A percentile compares a stretch with the other conserved stretches of the same genome.
Evolutionary conservation across 495 filamentous ascomycete genomes (phyloP).

Genomic region (Aspergillus indologenus): DNA sequence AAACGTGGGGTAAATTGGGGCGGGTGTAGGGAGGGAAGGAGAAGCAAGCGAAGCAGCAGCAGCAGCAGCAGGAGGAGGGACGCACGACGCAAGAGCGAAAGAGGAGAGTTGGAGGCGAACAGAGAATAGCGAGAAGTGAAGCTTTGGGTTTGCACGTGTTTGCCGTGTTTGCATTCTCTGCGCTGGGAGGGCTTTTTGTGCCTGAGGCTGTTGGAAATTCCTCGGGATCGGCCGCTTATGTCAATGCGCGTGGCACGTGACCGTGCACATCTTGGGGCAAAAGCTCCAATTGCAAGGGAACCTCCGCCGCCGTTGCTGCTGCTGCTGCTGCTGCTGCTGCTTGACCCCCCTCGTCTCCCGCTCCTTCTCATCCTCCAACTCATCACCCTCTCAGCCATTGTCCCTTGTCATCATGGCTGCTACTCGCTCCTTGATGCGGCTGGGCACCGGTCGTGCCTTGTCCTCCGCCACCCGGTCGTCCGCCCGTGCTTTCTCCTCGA

Average conservation of each 20-base stretch:
- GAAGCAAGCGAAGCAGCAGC: neutral
- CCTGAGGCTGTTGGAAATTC: neutral
- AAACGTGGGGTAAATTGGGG: constrained; percentile 25
- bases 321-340: too few species aligned
- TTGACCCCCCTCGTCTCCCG: constrained; percentile 21
- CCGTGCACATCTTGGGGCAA: constrained; percentile 19
- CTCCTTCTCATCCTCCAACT: constrained; percentile 16
- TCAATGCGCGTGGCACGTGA: constrained; percentile 19
- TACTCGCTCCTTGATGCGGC: constrained; percentile 63
- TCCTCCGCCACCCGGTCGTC: constrained; percentile 56
- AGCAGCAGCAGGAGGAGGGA: neutral
- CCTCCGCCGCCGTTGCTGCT: constrained; percentile 14
- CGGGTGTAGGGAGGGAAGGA: constrained; percentile 7
- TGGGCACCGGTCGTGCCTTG: constrained; percentile 60
- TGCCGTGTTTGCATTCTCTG: constrained; percentile 19
- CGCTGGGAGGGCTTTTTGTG: neutral
- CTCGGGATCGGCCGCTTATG: constrained; percentile 15
- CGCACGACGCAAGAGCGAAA: constrained; percentile 12
- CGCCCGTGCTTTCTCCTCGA: constrained; percentile 56
- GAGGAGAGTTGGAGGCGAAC: constrained; percentile 21
- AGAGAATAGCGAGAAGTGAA: constrained; percentile 34
- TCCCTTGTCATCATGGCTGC: constrained; percentile 45
- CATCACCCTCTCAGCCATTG: constrained; percentile 14
- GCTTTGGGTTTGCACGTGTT: constrained; percentile 40
- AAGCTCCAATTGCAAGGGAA: constrained; percentile 24